Evolutionary conservation across 495 filamentous ascomycete genomes (phyloP), one percentile per base, ranked within the genome.

Genomic region (Xylaria palmicola): DNA sequence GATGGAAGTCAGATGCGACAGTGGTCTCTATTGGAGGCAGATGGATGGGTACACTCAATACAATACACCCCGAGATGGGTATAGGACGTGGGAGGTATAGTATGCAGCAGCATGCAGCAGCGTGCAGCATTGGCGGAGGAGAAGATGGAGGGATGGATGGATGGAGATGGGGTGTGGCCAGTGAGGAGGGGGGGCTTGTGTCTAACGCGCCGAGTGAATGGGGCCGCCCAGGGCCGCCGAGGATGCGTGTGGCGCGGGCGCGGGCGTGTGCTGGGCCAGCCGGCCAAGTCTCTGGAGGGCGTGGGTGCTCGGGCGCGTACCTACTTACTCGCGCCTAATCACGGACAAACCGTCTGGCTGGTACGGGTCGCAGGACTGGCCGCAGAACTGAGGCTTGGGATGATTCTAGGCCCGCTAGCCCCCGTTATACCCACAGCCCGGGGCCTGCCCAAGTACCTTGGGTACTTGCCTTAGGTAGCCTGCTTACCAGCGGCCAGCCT

Each of bases 281-380:
- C 20, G 15, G 43, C 15, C 44, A 29, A 29, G 43, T 19, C 20
- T 34, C 32, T 34, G 10, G 32, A 12, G 4, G 44, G 48, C 3
- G 32, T 36, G 36, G 36, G 20, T 55, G 51, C 51, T 55, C 19
- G 51, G 50, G 34, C 36, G 51, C 24, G 24, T 56, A 24, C 26
- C n/a, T 22, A 22, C 4, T 34, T 45, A 5, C 49, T 58, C 56
- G 48, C 47, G 48, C 39, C 30, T 56, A 53, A 56, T 41, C 50
- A 34, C 59, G 59, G 59, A 53, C 59, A 62, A 62, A 47, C 59
- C 59, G 51, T 37, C 59, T 56, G 59, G 51, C 59, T 56, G 59
- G 59, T 20, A 56, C 40, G 43, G 59, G 59, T 56, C 49, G 59
- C 59, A 62, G 59, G 43, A 48, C 41, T 47, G 59, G 59, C 52